A percentile compares a stretch with the other conserved stretches of the same genome.
Evolutionary conservation across 192 early-diverging fungal species (phyloP).

Genomic region (Rhizophagus sp.): DNA sequence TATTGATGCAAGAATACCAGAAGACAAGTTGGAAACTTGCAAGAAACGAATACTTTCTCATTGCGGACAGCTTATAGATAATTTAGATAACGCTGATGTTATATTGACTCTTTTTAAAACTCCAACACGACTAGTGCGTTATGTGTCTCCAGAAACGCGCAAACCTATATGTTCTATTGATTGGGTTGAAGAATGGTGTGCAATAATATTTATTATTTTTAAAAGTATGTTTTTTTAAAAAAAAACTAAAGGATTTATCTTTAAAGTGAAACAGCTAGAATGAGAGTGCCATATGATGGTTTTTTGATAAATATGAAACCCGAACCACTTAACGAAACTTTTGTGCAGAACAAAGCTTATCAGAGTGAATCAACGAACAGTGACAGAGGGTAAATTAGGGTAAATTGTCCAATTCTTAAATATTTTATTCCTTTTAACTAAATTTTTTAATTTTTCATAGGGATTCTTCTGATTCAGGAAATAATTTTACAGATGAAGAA

Average conservation of each 20-base stretch:
- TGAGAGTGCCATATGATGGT: not conserved
- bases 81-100: not conserved
- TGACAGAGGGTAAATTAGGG: not conserved
- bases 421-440: not conserved
- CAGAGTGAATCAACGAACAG: not conserved
- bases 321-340: not conserved
- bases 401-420: not conserved
- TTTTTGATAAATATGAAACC: not conserved
- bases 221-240: not conserved
- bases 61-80: not conserved
- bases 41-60: not conserved
- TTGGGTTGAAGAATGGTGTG: slow-evolving; percentile 10
- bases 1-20: not conserved
- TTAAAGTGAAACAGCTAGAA: not conserved
- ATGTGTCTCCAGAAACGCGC: not conserved
- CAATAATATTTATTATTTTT: not conserved
- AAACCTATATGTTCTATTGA: slow-evolving; percentile 16
- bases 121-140: not conserved
- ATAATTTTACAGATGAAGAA: not conserved
- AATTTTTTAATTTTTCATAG: not conserved
- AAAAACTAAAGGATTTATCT: not conserved
- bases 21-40: not conserved
- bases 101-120: slow-evolving; percentile 3
- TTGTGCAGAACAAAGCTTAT: not conserved
- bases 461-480: not conserved